Base-by-base conservation (phyloP, 2,329 filamentous ascomycete species). In the Nigrograna mackinnonii region DNA sequence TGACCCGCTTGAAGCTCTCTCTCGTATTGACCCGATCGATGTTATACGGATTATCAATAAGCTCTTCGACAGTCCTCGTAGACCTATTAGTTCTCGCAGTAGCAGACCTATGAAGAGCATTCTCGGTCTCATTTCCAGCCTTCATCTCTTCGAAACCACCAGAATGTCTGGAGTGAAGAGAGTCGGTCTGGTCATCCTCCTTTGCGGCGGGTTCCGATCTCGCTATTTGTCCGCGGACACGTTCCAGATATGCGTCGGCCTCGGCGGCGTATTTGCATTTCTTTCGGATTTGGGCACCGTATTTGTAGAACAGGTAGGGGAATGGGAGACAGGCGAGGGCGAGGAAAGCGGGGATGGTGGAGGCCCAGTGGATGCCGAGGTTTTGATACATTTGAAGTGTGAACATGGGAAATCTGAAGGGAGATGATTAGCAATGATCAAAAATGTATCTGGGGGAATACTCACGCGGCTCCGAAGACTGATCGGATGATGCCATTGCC, bases 401-500 rank as follows among this genome's bases (percentile, higher is more conserved):
- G 7, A 33, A 17, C 31, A 33, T n/a, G n/a, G n/a, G n/a, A n/a
- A n/a, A n/a, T n/a, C n/a, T n/a, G n/a, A n/a, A n/a, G n/a, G n/a
- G n/a, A n/a, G n/a, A n/a, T n/a, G n/a, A n/a, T n/a, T n/a, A n/a
- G n/a, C n/a, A n/a, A n/a, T n/a, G n/a, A n/a, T n/a, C n/a, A n/a
- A n/a, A n/a, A n/a, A n/a, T n/a, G n/a, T n/a, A n/a, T n/a, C n/a
- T n/a, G n/a, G n/a, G 89, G 89, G 74, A 95, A 94, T 1, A n/a
- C n/a, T n/a, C n/a, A n/a, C n/a, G 79, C 84, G 2, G 88, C 87
- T 50, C 87, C 89, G 49, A 85, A 86, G 6, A 91, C 73, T 0
- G 87, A 91, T 53, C 90, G 84, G 26, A 95, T 71, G 59, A 95
- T 86, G 0, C 88, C 87, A 68, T 91, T 89, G 35, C 86, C 86